These are phyloP conservation scores for Yamadazyma kitorensis DNA, from an alignment of 805 yeast species.

Conservation along the genomic window DNA sequence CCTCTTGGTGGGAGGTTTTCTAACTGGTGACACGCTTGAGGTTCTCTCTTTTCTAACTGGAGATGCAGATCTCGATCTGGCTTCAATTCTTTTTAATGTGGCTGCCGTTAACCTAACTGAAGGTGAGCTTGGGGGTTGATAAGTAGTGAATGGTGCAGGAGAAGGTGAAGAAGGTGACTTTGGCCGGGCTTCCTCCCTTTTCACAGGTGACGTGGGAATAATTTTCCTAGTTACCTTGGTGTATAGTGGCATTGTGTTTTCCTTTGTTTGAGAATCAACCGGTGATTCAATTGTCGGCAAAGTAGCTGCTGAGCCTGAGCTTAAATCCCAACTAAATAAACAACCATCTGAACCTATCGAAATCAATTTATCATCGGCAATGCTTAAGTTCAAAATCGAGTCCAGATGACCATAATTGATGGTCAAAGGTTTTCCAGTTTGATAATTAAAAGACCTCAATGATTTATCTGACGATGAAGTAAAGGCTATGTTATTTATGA, in stretches of 20 bases:
- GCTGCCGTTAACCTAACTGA: slow-evolving; percentile 22
- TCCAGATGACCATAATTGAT: slow-evolving; percentile 57
- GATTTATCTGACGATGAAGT: slow-evolving; percentile 58
- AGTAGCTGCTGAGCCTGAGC: background rate
- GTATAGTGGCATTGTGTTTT: slow-evolving; percentile 21
- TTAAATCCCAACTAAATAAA: slow-evolving; percentile 45
- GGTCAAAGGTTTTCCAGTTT: slow-evolving; percentile 45
- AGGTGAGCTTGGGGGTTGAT: slow-evolving; percentile 16
- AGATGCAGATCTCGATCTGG: slow-evolving; percentile 16
- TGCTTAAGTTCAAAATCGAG: slow-evolving; percentile 41
- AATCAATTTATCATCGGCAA: slow-evolving; percentile 25
- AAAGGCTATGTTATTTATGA: slow-evolving; percentile 29
- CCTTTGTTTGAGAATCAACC: slow-evolving; percentile 4
- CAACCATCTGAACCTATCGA: slow-evolving; percentile 56
- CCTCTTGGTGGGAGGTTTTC: slow-evolving; percentile 1
- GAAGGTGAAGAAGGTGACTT: slow-evolving; percentile 9
- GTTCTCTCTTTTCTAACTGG: slow-evolving; percentile 6
- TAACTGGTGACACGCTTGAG: slow-evolving; percentile 1
- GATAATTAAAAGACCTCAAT: slow-evolving; percentile 46
- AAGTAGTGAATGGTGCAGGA: slow-evolving; percentile 13
- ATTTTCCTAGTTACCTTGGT: slow-evolving; percentile 22
- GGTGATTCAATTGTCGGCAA: background rate
- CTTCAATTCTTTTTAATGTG: slow-evolving; percentile 33
- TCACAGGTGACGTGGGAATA: slow-evolving; percentile 6
- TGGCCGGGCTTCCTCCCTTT: slow-evolving; percentile 1